Base-by-base conservation (phyloP, 495 filamentous ascomycete species). In the Aspergillus cristatus region DNA sequence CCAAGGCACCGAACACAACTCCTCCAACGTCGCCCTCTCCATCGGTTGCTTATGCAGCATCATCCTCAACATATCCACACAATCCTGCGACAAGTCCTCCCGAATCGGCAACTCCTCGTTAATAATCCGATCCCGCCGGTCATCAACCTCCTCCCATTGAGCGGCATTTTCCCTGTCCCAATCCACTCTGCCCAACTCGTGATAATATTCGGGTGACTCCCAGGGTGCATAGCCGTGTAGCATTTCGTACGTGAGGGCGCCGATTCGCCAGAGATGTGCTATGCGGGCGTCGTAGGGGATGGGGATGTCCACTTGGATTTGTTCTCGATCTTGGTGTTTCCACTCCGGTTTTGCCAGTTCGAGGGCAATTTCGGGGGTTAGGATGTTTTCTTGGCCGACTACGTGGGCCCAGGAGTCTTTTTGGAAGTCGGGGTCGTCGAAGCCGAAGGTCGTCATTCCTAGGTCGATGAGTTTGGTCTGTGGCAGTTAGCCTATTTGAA, bases 221-320 rank as follows among this genome's bases (percentile, higher is more conserved):
- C 57, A 60, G 10, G 57, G 51, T 35, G 43, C 46, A 35, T 37
- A 53, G 3, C 51, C 54, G 28, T 58, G 54, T 0, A 58, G 35
- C 17, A 58, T 38, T 0, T 48, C 47, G 39, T 50, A 55, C 11
- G 47, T 32, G 1, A 49, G 29, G 1, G 42, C 36, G 14, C 45
- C 51, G 18, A 47, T 48, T 25, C 50, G 50, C 57, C 54, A 58
- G 16, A 55, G 2, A 10, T 25, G 13, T 8, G 26, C 18, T 3
- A 38, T 12, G 1, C 51, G 49, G 0, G 18, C 1, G 26, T 60
- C 46, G 24, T 38, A 20, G 3, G 28, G 28, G 7, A 47, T 4
- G 20, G 4, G 8, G 20, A 38, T 28, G 5, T 6, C 35, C 4
- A 6, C 1, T 17, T 15, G 32, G 13, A 18, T 17, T 15, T 18